phyloP scores from a whole-genome alignment of 192 early-diverging fungal species.

The Coemansia sp. region DNA sequence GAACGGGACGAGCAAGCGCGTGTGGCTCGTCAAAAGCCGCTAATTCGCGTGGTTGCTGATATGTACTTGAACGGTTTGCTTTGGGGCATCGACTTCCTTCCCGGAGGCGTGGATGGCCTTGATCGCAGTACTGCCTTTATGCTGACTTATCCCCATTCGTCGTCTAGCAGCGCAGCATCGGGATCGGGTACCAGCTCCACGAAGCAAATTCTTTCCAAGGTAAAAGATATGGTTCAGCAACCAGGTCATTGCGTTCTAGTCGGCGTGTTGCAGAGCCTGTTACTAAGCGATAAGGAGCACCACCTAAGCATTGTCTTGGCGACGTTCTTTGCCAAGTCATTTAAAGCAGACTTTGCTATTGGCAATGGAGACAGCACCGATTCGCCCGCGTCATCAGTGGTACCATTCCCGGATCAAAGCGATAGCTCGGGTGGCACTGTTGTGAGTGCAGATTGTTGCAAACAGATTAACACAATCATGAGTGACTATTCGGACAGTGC shows the following conservation, averaged over 20 bases:
- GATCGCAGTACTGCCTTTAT: slow-evolving; percentile 36
- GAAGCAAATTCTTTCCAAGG: slow-evolving; percentile 28
- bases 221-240: slow-evolving; percentile 43
- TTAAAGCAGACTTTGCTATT: slow-evolving; percentile 29
- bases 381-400: slow-evolving; percentile 9
- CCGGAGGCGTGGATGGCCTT: slow-evolving; percentile 30
- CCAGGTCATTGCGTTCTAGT: slow-evolving; percentile 47
- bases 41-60: slow-evolving; percentile 75
- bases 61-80: slow-evolving; percentile 81
- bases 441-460: slow-evolving; percentile 25
- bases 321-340: slow-evolving; percentile 29
- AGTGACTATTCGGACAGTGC: slow-evolving; percentile 46
- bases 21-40: slow-evolving; percentile 62
- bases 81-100: slow-evolving; percentile 45
- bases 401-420: not conserved
- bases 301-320: slow-evolving; percentile 46
- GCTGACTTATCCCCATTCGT: slow-evolving; percentile 10
- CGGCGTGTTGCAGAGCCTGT: slow-evolving; percentile 44
- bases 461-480: slow-evolving; percentile 25
- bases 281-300: slow-evolving; percentile 42
- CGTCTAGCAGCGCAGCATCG: not conserved
- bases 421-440: slow-evolving; percentile 5
- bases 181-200: slow-evolving; percentile 2
- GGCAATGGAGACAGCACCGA: slow-evolving; percentile 12
- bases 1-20: slow-evolving; percentile 84